Conservation (phyloP, 2,329 filamentous ascomycete genomes). For the Cucurbitaria berberidis region DNA sequence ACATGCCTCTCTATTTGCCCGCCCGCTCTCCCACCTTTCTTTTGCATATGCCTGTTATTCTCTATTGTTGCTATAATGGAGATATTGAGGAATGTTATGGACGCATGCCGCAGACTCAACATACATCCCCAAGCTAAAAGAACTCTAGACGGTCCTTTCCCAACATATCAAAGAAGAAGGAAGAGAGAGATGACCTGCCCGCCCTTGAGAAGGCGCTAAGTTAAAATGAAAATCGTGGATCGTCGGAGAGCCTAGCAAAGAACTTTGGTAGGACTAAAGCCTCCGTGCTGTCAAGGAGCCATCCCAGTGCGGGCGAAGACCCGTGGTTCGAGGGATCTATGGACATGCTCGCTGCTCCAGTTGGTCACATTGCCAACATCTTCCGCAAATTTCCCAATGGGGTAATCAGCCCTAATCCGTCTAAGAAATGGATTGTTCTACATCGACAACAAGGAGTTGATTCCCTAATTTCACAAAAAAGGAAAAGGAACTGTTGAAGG, state of each 20-base stretch:
- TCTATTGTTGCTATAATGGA: too few species aligned
- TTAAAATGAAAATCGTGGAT: conserved; percentile 16
- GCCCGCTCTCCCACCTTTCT: too few species aligned
- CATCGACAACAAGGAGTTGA: background rate
- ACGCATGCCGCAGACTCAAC: conserved; percentile 25
- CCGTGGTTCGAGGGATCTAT: conserved; percentile 63
- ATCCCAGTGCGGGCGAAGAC: conserved; percentile 52
- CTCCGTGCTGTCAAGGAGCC: conserved; percentile 39
- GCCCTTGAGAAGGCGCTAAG: conserved; percentile 32
- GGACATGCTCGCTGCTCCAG: conserved; percentile 61
- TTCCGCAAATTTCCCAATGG: conserved; percentile 62
- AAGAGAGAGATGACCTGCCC: conserved; percentile 40
- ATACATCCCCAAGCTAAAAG: conserved; percentile 35
- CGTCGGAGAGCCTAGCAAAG: conserved; percentile 35
- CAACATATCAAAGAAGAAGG: conserved; percentile 43
- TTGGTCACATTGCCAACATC: conserved; percentile 63
- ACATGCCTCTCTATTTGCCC: background rate
- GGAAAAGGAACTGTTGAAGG: too few species aligned
- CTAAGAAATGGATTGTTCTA: conserved; percentile 18
- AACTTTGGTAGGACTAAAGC: conserved; percentile 40
- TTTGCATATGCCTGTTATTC: too few species aligned
- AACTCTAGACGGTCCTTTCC: conserved; percentile 26
- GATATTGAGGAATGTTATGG: conserved; percentile 40
- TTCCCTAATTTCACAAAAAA: background rate
- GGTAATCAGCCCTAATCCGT: conserved; percentile 31